phyloP scores from a whole-genome alignment of 306 rosid species.

The Heteromeles arbutifolia region DNA sequence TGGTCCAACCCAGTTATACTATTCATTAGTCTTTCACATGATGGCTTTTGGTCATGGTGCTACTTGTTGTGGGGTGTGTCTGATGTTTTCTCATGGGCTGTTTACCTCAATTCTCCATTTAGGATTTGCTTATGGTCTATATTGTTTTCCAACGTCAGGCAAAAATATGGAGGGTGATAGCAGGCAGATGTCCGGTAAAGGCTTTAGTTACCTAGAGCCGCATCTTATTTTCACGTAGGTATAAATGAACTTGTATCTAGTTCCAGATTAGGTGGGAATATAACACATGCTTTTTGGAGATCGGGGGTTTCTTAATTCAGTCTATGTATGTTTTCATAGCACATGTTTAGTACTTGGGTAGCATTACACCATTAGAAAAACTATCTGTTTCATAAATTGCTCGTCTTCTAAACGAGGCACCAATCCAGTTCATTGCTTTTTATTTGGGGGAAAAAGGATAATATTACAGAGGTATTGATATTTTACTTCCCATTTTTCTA shows the following conservation, averaged over 20 bases:
- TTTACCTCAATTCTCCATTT: neutral
- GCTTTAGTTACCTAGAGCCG: neutral
- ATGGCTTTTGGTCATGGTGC: too few relatives aligned
- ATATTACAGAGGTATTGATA: neutral
- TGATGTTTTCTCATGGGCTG: neutral
- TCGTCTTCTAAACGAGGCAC: neutral
- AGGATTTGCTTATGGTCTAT: neutral
- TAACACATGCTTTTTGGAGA: neutral
- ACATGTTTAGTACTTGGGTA: neutral
- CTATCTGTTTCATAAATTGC: neutral
- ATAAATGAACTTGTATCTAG: too few relatives aligned
- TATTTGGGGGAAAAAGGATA: neutral
- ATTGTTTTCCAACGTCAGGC: neutral
- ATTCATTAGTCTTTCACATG: neutral
- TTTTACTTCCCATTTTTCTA: neutral
- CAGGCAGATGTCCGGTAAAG: neutral
- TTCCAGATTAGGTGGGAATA: neutral
- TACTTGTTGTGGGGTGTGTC: neutral
- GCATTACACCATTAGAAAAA: neutral
- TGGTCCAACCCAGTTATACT: neutral
- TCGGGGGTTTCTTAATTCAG: neutral
- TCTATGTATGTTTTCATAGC: neutral
- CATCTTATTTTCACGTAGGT: neutral
- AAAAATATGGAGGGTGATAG: neutral
- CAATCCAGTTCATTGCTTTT: neutral